phyloP scores from a whole-genome alignment of 768 basidiomycete species.

The Lentinula detonsa region DNA sequence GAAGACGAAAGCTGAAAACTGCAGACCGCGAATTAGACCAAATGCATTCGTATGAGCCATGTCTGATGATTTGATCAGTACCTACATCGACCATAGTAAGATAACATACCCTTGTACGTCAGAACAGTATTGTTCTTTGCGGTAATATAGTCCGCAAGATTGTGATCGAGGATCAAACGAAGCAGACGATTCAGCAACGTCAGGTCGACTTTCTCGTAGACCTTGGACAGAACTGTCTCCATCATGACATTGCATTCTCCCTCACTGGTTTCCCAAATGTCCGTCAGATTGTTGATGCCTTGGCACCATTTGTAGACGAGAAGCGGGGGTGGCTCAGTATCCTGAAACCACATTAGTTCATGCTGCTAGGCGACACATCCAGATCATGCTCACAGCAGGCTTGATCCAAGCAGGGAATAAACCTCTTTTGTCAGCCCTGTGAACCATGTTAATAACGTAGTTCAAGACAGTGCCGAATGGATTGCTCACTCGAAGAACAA shows the following conservation, averaged over 20 bases:
- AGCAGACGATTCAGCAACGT: slow-evolving; percentile 93
- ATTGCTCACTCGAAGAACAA: slow-evolving; percentile 80
- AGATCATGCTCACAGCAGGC: slow-evolving; percentile 53
- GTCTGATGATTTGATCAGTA: slow-evolving; percentile 28
- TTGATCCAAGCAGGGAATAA: slow-evolving; percentile 99
- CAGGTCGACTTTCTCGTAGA: slow-evolving; percentile 98
- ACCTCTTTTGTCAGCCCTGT: slow-evolving; percentile 88
- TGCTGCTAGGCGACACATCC: neutral
- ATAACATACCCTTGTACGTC: slow-evolving; percentile 70
- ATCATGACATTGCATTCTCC: slow-evolving; percentile 98
- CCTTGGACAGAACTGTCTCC: slow-evolving; percentile 97
- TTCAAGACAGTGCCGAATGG: neutral
- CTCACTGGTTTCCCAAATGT: slow-evolving; percentile 97
- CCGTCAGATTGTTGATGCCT: slow-evolving; percentile 97
- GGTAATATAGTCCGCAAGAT: slow-evolving; percentile 98
- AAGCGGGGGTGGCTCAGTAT: slow-evolving; percentile 94
- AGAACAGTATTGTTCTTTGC: slow-evolving; percentile 96
- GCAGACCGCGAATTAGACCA: slow-evolving; percentile 94
- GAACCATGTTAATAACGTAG: slow-evolving; percentile 5
- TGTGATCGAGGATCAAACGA: slow-evolving; percentile 96
- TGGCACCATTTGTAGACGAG: slow-evolving; percentile 99
- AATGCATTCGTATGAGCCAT: slow-evolving; percentile 99
- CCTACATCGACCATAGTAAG: neutral
- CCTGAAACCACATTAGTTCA: slow-evolving; percentile 27
- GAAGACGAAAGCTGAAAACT: slow-evolving; percentile 99